phyloP scores from a whole-genome alignment of 345 rosid species.

The Dovyalis caffra region DNA sequence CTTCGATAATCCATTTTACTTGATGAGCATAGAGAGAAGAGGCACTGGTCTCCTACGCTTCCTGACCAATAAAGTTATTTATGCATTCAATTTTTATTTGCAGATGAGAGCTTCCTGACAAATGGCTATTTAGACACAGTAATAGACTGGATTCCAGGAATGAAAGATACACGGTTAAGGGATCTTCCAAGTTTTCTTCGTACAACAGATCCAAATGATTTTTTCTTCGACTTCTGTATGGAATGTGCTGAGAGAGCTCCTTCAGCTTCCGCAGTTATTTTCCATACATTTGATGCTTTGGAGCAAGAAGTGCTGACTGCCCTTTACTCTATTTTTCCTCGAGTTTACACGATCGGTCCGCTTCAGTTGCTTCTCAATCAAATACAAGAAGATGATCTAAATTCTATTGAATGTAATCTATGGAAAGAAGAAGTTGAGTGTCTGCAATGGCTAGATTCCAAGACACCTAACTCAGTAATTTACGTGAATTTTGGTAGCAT shows the following conservation, averaged over 20 bases:
- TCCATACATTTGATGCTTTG: constrained; percentile 12
- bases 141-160: constrained; percentile 6
- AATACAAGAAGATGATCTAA: background rate
- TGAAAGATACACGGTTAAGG: background rate
- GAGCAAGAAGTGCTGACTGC: background rate
- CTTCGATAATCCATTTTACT: too few species aligned
- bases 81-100: background rate
- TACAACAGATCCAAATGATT: background rate
- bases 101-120: background rate
- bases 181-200: background rate
- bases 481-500: background rate
- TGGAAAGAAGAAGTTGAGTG: constrained; percentile 7
- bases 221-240: background rate
- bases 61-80: too few species aligned
- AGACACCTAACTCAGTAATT: background rate
- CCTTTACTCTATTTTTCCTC: background rate
- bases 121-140: background rate
- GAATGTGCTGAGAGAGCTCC: background rate
- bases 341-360: constrained; percentile 5
- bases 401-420: background rate
- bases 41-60: too few species aligned
- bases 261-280: background rate
- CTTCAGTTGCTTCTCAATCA: background rate
- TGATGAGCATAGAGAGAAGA: too few species aligned
- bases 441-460: constrained; percentile 1